phyloP scores from a whole-genome alignment of 352 stramenopile genomes.

The Aphanomyces euteiches region DNA sequence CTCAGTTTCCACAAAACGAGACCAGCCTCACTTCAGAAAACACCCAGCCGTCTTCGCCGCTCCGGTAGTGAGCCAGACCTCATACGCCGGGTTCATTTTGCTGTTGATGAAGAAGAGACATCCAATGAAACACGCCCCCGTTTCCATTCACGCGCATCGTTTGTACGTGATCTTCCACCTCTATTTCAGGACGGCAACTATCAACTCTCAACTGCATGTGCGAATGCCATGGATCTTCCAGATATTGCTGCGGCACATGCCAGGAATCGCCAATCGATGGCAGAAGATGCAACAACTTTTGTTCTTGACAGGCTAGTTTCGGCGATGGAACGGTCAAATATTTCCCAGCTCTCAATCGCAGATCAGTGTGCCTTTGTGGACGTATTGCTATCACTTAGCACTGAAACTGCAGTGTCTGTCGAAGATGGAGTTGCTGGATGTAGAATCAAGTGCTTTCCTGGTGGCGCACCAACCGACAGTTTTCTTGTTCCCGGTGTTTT shows the following conservation, averaged over 20 bases:
- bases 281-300: conserved; percentile 43
- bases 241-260: neutral
- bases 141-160: neutral
- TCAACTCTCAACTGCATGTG: conserved; percentile 9
- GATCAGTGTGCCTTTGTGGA: conserved; percentile 83
- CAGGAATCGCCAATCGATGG: conserved; percentile 38
- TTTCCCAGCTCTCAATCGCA: conserved; percentile 42
- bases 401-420: conserved; percentile 58
- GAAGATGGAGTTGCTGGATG: conserved; percentile 69
- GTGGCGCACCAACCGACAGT: conserved; percentile 68
- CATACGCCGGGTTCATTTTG: neutral
- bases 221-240: neutral
- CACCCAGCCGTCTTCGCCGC: neutral
- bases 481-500: conserved; percentile 88
- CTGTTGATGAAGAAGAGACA: conserved; percentile 38
- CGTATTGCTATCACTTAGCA: conserved; percentile 67
- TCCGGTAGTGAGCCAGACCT: conserved; percentile 7
- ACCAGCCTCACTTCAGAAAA: neutral
- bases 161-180: neutral
- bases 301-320: conserved; percentile 67
- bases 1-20: neutral
- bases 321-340: conserved; percentile 46
- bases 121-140: conserved; percentile 38
- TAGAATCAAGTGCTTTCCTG: conserved; percentile 73
- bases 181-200: neutral